These are phyloP conservation scores for Kalaharituber pfeilii DNA, from an alignment of 2,329 filamentous ascomycete genomes.

Conservation along the genomic window DNA sequence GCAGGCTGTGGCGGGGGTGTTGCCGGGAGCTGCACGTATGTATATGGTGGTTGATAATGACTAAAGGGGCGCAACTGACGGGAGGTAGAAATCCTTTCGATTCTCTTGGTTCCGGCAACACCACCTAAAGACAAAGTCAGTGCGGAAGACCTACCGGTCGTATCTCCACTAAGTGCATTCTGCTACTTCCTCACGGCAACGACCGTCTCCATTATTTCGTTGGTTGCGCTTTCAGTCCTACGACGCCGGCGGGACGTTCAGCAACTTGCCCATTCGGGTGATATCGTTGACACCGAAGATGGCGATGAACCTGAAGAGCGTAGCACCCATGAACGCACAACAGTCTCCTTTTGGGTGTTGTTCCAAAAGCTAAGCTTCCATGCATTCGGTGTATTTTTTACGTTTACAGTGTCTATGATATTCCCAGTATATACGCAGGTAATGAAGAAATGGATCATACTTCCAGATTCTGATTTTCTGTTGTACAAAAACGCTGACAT, in stretches of 20 bases:
- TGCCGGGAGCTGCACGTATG: constrained; percentile 57
- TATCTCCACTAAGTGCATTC: constrained; percentile 43
- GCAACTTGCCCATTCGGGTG: constrained; percentile 21
- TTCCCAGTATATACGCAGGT: constrained; percentile 71
- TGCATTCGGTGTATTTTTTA: constrained; percentile 57
- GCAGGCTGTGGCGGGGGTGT: constrained; percentile 77
- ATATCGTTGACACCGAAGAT: constrained; percentile 34
- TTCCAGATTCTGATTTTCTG: neutral
- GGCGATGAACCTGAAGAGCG: constrained; percentile 34
- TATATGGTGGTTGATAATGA: neutral
- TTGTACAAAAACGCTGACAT: neutral
- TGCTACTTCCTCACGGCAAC: constrained; percentile 84
- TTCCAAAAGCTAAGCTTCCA: constrained; percentile 66
- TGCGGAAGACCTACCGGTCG: constrained; percentile 18
- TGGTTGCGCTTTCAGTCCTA: constrained; percentile 60
- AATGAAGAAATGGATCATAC: constrained; percentile 5
- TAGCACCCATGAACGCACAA: constrained; percentile 30
- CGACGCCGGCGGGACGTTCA: constrained; percentile 33
- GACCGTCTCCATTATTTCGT: constrained; percentile 48
- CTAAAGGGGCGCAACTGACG: neutral
- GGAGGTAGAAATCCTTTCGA: constrained; percentile 49
- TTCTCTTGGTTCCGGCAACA: constrained; percentile 45
- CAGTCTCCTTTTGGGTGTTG: constrained; percentile 45
- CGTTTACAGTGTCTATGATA: constrained; percentile 76
- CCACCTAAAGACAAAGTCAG: constrained; percentile 23